Conservation (phyloP, 805 yeast genomes). For the Komagataella ulmi region DNA sequence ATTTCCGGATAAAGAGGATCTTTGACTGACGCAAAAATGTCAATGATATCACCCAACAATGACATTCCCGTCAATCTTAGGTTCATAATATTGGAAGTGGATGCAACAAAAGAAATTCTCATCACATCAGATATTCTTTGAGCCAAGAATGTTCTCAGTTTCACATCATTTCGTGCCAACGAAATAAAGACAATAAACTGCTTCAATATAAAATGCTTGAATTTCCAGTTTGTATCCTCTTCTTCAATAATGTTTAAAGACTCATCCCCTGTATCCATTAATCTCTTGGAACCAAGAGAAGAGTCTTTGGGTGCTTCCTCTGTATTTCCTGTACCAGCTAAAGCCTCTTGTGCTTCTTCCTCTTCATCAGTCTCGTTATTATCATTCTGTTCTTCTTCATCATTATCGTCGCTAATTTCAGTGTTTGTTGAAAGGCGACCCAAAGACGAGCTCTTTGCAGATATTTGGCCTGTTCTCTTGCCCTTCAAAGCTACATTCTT, state of each 20-base stretch:
- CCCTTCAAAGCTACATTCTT: neutral
- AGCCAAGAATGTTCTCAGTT: constrained; percentile 26
- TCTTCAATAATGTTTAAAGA: constrained; percentile 21
- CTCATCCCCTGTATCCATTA: neutral
- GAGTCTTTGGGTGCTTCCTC: constrained; percentile 6
- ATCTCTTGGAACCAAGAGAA: constrained; percentile 2
- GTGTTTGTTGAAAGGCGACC: neutral
- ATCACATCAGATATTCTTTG: constrained; percentile 50
- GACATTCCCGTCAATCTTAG: constrained; percentile 55
- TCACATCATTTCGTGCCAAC: constrained; percentile 23
- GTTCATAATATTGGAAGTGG: constrained; percentile 53
- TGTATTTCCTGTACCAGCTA: constrained; percentile 1
- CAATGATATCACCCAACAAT: constrained; percentile 50
- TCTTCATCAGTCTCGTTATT: constrained; percentile 8
- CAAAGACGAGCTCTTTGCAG: neutral
- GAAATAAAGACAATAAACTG: constrained; percentile 28
- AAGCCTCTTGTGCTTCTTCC: constrained; percentile 1
- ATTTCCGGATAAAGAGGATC: constrained; percentile 66
- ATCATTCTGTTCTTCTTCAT: constrained; percentile 4
- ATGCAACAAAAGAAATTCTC: constrained; percentile 66
- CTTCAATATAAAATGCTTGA: constrained; percentile 33
- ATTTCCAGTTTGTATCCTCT: constrained; percentile 46
- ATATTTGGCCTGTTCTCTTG: neutral
- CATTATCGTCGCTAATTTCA: neutral
- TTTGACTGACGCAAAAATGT: constrained; percentile 40